phyloP scores from a whole-genome alignment of 2,329 filamentous ascomycete genomes.

The Exophiala lecanii-corni region DNA sequence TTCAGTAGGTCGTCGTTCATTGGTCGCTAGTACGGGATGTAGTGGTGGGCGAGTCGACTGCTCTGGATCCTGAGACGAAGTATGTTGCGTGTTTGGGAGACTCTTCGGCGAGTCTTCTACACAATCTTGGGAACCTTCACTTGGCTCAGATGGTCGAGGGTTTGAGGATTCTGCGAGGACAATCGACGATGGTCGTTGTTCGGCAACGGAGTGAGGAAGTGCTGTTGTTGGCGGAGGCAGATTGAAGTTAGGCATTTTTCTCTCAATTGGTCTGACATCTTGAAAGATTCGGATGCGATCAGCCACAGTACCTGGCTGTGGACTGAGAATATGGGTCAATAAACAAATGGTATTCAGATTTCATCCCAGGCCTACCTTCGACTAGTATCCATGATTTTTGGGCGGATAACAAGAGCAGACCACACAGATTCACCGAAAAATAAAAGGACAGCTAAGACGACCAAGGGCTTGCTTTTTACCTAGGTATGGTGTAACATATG shows the following conservation, averaged over 20 bases:
- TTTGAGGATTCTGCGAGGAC: not conserved
- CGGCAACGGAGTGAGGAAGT: not conserved
- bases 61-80: not conserved
- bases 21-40: too few relatives aligned
- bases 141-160: not conserved
- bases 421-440: too few relatives aligned
- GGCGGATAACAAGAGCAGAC: too few relatives aligned
- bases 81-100: not conserved
- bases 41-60: not conserved
- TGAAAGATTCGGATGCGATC: constrained; percentile 26
- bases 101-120: not conserved
- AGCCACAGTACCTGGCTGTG: constrained; percentile 23
- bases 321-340: constrained; percentile 2
- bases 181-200: not conserved
- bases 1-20: not conserved
- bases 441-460: too few relatives aligned
- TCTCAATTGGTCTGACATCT: constrained; percentile 11
- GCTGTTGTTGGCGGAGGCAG: not conserved
- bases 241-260: constrained; percentile 6
- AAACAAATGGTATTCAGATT: too few relatives aligned
- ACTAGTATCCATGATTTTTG: constrained; percentile 1
- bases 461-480: too few relatives aligned
- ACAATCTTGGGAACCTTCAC: not conserved
- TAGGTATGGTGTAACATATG: too few relatives aligned
- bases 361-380: not conserved